These are phyloP conservation scores for Colletotrichum simmondsii DNA, from an alignment of 2,329 filamentous ascomycete species.

Conservation along the genomic window DNA sequence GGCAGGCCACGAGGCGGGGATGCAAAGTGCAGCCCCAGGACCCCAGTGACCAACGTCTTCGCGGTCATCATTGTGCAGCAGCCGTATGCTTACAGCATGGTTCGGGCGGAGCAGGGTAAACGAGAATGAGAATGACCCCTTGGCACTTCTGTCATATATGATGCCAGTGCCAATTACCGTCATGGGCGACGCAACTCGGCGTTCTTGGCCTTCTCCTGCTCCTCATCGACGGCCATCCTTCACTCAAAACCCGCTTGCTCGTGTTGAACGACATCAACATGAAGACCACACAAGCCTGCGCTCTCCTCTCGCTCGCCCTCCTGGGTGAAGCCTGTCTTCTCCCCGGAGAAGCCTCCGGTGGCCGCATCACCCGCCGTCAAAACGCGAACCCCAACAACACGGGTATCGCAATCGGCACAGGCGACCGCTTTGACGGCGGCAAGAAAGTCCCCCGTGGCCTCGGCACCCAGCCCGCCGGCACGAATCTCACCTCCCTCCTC, in stretches of 20 bases:
- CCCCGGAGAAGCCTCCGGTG: slow-evolving; percentile 45
- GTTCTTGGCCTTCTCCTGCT: neutral
- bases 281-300: slow-evolving; percentile 40
- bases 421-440: slow-evolving; percentile 54
- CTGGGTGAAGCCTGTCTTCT: slow-evolving; percentile 48
- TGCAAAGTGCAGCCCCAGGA: neutral
- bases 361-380: slow-evolving; percentile 32
- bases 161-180: neutral
- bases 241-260: neutral
- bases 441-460: slow-evolving; percentile 49
- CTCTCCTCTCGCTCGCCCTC: slow-evolving; percentile 37
- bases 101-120: neutral
- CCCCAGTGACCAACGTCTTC: slow-evolving; percentile 3
- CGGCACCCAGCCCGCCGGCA: slow-evolving; percentile 44
- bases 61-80: slow-evolving; percentile 20
- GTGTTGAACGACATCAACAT: slow-evolving; percentile 33
- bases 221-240: neutral
- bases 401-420: slow-evolving; percentile 52
- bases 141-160: slow-evolving; percentile 9
- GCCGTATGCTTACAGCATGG: neutral
- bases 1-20: neutral
- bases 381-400: slow-evolving; percentile 33
- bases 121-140: neutral
- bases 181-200: neutral
- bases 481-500: slow-evolving; percentile 54